These are phyloP conservation scores for Tieghemostelium lacteum DNA, from an alignment of 78 protist species.

Conservation along the genomic window DNA sequence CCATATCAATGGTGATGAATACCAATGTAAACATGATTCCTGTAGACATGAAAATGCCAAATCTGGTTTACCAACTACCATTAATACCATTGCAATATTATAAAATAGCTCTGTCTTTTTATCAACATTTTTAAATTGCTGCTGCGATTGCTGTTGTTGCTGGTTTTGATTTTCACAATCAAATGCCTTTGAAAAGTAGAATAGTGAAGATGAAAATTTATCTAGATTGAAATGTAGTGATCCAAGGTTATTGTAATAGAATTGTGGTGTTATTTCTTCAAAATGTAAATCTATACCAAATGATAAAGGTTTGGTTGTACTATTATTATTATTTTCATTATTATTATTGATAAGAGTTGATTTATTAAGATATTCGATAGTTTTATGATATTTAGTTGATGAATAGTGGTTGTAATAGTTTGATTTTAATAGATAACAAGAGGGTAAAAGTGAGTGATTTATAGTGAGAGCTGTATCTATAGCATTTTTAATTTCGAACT, in stretches of 20 bases:
- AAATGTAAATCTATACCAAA: constrained; percentile 60
- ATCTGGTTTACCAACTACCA: constrained; percentile 31
- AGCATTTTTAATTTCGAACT: constrained; percentile 47
- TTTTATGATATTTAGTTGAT: constrained; percentile 3
- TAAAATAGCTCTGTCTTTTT: constrained; percentile 28
- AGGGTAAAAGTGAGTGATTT: constrained; percentile 30
- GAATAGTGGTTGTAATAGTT: constrained; percentile 31
- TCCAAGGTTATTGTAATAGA: constrained; percentile 58
- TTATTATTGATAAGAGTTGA: neutral
- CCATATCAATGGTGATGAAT: constrained; percentile 51
- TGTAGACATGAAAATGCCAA: constrained; percentile 68
- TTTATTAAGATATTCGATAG: constrained; percentile 12
- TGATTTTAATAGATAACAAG: constrained; percentile 45
- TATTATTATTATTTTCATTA: neutral
- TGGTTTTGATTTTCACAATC: neutral
- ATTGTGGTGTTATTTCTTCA: constrained; percentile 59
- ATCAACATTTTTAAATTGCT: neutral
- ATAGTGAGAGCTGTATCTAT: constrained; percentile 13
- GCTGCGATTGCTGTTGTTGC: neutral
- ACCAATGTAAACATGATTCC: constrained; percentile 41
- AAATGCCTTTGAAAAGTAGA: constrained; percentile 39
- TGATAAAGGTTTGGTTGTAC: constrained; percentile 18
- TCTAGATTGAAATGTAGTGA: constrained; percentile 48
- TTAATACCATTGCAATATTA: constrained; percentile 36
- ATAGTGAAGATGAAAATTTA: constrained; percentile 21